Base-by-base conservation (phyloP, 345 rosid species). In the Populus davidiana region DNA sequence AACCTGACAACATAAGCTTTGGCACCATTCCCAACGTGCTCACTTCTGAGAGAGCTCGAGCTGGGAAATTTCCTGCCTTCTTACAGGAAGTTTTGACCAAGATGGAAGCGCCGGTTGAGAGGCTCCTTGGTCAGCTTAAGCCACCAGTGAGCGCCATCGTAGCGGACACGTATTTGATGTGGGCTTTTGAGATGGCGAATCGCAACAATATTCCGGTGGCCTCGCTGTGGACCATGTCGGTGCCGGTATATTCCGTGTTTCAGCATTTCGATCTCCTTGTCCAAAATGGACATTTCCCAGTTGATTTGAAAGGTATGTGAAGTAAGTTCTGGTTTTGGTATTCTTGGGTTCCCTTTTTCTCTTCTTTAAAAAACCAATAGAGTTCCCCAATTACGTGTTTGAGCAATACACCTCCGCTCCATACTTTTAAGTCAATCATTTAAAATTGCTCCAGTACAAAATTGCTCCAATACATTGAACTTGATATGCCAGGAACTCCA, bases 121-220 rank as follows among this genome's bases (percentile, higher is more conserved):
- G n/a, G 66, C 67, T 72, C 20, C 65, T 75, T 9, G 73, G 59
- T 71, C 70, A 43, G 70, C 75, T 77, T 33, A 25, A 70, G 61
- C 70, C 54, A 29, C 75, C 75, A 8, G 75, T 70, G 36, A 47
- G 16, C 21, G 50, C 67, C 5, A 63, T 77, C n/a, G 70, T 63
- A 13, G 70, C 68, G 16, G 80, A 77, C 29, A 29, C 33, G 5
- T 62, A 38, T 31, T n/a, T 70, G 33, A 36, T 20, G 17, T 70
- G 75, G 80, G 59, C 65, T 25, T 35, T 41, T 23, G 62, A 67
- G 18, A 44, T 70, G 6, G 80, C 62, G 16, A 77, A 20, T 49
- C 44, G 70, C 8, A 62, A 75, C 63, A 77, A 47, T 18, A 77
- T 77, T 14, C 80, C 80, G 8, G 75, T 70, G 21, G 80, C 75